These are phyloP conservation scores for Yamadazyma aaseri DNA, from an alignment of 1,139 yeast genomes.

Conservation along the genomic window DNA sequence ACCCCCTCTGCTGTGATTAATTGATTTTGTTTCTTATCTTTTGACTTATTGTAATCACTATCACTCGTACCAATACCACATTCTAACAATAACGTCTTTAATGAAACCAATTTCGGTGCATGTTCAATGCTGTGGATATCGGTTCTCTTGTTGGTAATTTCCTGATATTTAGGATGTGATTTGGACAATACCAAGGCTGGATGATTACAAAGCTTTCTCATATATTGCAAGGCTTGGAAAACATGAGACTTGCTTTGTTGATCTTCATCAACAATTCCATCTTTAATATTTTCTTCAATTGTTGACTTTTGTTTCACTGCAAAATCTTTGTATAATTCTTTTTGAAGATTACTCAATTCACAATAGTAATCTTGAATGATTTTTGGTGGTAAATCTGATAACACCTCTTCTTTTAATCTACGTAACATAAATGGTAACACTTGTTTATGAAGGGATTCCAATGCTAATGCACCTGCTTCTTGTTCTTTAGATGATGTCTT, in stretches of 20 bases:
- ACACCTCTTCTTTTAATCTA: slow-evolving; percentile 92
- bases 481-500: slow-evolving; percentile 93
- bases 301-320: slow-evolving; percentile 80
- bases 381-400: slow-evolving; percentile 95
- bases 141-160: slow-evolving; percentile 60
- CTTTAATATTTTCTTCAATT: slow-evolving; percentile 63
- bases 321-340: slow-evolving; percentile 83
- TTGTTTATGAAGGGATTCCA: slow-evolving; percentile 94
- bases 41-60: slow-evolving; percentile 35
- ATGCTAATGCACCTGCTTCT: slow-evolving; percentile 94
- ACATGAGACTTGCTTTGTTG: slow-evolving; percentile 79
- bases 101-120: slow-evolving; percentile 86
- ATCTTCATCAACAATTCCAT: slow-evolving; percentile 32
- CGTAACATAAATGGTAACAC: slow-evolving; percentile 95
- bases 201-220: slow-evolving; percentile 96
- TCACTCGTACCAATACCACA: slow-evolving; percentile 88
- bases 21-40: slow-evolving; percentile 29
- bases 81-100: slow-evolving; percentile 77
- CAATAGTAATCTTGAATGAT: slow-evolving; percentile 98
- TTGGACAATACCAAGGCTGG: slow-evolving; percentile 89
- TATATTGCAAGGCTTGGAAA: slow-evolving; percentile 95
- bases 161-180: slow-evolving; percentile 78
- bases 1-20: slow-evolving; percentile 61
- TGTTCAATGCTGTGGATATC: slow-evolving; percentile 72
- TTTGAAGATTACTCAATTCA: slow-evolving; percentile 88